Base-by-base conservation (phyloP, 805 yeast genomes). In the Cyberlindnera americana region DNA sequence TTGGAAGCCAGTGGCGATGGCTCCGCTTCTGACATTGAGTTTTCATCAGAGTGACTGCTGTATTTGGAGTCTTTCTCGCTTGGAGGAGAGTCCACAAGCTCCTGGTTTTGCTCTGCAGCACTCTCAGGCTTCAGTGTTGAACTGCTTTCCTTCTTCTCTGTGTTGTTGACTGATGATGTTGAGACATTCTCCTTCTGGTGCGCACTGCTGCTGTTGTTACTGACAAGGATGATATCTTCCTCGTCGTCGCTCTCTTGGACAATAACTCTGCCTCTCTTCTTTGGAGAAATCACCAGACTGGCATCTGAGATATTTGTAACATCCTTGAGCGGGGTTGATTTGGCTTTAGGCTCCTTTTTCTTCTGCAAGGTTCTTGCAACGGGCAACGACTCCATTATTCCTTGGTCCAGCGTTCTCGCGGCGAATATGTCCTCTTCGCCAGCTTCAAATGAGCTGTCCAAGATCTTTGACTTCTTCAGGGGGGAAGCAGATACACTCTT, bases 361-460 rank as follows among this genome's bases (percentile, higher is more conserved):
- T 17, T 22, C 10, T 23, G 16, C 6, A 5, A 6, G 12, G 15
- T 10, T 14, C 12, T 33, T 19, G 22, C n/a, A 12, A 18, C 4
- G 11, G 35, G 38, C 7, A 33, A n/a, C 11, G 25, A 10, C 11
- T 17, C 19, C 25, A 51, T 17, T 10, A 44, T 38, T 2, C 41
- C 26, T 7, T 40, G 39, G 8, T 40, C 21, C 19, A 44, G 13
- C 9, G 45, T 47, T 22, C 47, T 47, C 1, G 37, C 14, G 1
- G 54, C 36, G 19, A 56, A 54, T 24, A 52, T 6, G 19, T 46
- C 57, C 26, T 31, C 33, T 11, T 49, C 43, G 9, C 36, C 40
- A 24, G 8, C 19, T 17, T 48, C 45, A 32, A 44, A 47, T 1
- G 60, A 56, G 21, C 54, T 49, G 25, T 56, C 59, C 27, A 56